Conservation (phyloP, 2,329 filamentous ascomycete genomes). For the Colletotrichum sp. region DNA sequence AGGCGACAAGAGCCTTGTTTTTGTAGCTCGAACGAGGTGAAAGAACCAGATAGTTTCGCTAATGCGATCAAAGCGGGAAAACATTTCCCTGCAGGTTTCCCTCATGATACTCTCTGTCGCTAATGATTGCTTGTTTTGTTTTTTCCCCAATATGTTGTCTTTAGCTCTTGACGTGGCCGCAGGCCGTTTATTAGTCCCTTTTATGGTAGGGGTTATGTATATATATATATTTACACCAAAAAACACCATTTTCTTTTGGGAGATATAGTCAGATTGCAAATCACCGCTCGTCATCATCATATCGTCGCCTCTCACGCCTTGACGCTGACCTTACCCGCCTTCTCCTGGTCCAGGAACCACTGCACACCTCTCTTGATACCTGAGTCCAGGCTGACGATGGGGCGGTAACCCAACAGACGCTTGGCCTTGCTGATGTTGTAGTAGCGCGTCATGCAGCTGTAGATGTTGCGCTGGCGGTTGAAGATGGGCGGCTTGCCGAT, state of each 20-base stretch:
- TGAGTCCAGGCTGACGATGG: slow-evolving; percentile 70
- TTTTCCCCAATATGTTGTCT: neutral
- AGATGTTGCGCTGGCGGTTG: slow-evolving; percentile 65
- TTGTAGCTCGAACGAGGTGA: neutral
- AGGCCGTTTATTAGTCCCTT: slow-evolving; percentile 2
- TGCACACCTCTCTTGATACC: slow-evolving; percentile 60
- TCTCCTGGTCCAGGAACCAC: slow-evolving; percentile 61
- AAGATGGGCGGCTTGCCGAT: slow-evolving; percentile 61
- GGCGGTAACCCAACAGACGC: slow-evolving; percentile 71
- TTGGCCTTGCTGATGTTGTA: slow-evolving; percentile 81
- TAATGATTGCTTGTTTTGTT: neutral
- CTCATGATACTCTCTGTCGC: neutral
- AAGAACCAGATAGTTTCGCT: neutral
- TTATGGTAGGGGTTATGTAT: neutral
- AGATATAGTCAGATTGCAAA: neutral
- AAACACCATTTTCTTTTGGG: neutral
- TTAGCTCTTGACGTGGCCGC: neutral
- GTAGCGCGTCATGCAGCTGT: slow-evolving; percentile 78
- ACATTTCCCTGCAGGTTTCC: neutral
- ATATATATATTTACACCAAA: neutral
- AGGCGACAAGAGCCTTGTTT: neutral
- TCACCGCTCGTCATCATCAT: neutral
- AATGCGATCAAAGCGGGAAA: slow-evolving; percentile 3
- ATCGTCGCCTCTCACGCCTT: neutral
- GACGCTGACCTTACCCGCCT: slow-evolving; percentile 27